Evolutionary conservation across 352 stramenopile genomes (phyloP), one percentile per base, ranked within the genome.

Genomic region (Globisporangium spinosum): DNA sequence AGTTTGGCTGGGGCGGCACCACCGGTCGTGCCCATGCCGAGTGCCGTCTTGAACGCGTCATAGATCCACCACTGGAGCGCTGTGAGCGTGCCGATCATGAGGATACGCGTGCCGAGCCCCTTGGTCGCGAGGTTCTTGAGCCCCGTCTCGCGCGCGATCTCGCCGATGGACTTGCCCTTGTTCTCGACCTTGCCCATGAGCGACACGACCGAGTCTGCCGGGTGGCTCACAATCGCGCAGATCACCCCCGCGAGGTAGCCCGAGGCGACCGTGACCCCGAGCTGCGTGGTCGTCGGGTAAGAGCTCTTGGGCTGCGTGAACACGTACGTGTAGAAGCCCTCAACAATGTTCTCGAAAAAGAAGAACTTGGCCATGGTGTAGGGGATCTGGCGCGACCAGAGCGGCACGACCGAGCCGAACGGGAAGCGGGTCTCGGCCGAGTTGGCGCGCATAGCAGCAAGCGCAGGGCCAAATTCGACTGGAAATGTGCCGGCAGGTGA

Each of bases 351-450:
- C 69, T 95, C 87, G 68, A 98, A 98, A 75, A 99, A 98, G 69
- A 98, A 98, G 77, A 99, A 99, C 86, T 99, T 99, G 64, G 97
- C 95, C 96, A 99, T 99, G 64, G 98, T 99, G 95, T 99, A 99
- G 68, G 98, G 98, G 76, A 98, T 97, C 80, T 98, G 94, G 55
- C 94, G 89, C 57, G 87, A 95, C 87, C 87, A 95, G 69, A 95
- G 77, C 7, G 94, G 94, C 57, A 96, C 88, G 1, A 98, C 76
- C 65, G 88, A 96, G 64, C 93, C 93, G 75, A 97, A 98, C 8
- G 91, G 91, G 79, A 97, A 98, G 56, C 92, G 87, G 56, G 80
- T 94, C 68, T 95, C 88, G 35, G 79, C 93, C 23, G 90, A 81
- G 82, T 94, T 94, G 35, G 83, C 86, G 61, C 86, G 88, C 89